Evolutionary conservation across 306 rosid genomes (phyloP), one percentile per base, ranked within the genome.

Genomic region (Fragaria iinumae): DNA sequence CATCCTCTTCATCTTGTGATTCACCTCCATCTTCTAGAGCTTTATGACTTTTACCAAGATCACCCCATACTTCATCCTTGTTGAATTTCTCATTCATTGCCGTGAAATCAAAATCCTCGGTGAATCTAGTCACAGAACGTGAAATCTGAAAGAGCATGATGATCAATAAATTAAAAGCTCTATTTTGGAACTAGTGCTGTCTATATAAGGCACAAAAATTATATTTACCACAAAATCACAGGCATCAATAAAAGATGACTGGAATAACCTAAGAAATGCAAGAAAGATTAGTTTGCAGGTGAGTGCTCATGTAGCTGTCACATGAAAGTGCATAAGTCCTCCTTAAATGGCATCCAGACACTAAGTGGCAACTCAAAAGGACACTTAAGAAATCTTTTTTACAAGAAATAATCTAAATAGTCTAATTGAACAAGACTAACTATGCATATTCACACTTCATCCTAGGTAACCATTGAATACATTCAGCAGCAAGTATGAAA

Each of bases 21-120:
- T 64, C 44, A 17, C 44, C 23, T 64, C 23, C 85, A 68, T 88
- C 89, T 79, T 87, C 96, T 72, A 69, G 75, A 75, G 86, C 77
- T 83, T 88, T 92, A 39, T 56, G 83, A 77, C 79, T 85, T 84
- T 87, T 95, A 68, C 97, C 98, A 55, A 95, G 93, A 84, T 92
- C 88, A 73, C 92, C 97, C 99, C 99, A 95, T 21, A 92, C 97
- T 86, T 95, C 97, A 80, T 95, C 99, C 91, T 95, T 95, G 59
- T 92, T 95, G 79, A 95, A 95, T 81, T 90, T 95, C 82, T 95
- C 97, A 84, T 92, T 95, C 99, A 95, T 95, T 49, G 97, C 97
- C 57, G 13, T 84, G 89, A 95, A 92, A 80, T 95, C 96, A 88
- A 95, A 92, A 72, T 95, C 98, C 77, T 92, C 98, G 1, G 97